Base-by-base conservation (phyloP, 225 moss, liverwort and hornwort species). In the Marchantia paleacea region DNA sequence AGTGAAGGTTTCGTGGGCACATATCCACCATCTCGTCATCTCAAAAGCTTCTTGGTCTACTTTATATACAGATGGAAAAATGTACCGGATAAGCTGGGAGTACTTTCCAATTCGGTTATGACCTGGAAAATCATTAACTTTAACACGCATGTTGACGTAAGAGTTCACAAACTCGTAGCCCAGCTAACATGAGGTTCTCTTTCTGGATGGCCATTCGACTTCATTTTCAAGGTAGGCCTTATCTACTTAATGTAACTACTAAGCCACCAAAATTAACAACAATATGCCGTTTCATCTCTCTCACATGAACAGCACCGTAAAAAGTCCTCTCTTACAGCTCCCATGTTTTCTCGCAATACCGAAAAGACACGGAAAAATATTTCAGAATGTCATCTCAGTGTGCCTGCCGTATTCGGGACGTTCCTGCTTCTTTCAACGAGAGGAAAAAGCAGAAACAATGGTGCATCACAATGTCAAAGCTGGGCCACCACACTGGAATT, bases 1-100 rank as follows among this genome's bases (percentile, higher is more conserved):
- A 39, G 39, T 39, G 39, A 39, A 39, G 3, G 39, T 39, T 39
- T 39, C 5, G 2, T 39, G 39, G 2, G 39, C 39, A 39, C 39
- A 39, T 39, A 39, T 39, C 39, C 39, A 39, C 39, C 39, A 39
- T 39, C 39, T 49, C 9, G 54, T 26, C 29, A 55, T 55, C 28
- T 39, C 31, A 76, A 19, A 60, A 30, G 19, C 24, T 63, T 51
- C 25, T 51, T 51, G 6, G 0, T 65, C 49, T 20, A 78, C 51
- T 65, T 78, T 78, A 78, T 78, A 52, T 78, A 78, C 78, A 78
- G 49, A 63, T 65, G 48, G 49, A 50, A 50, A 78, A 65, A 15
- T 64, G 58, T 76, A 62, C 54, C 54, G 61, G 39, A 20, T 76
- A 18, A 76, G 65, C 78, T 51, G 65, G 14, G 13, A n/a, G 30